Conservation (phyloP, 1,284 basidiomycete species). For the Papiliotrema fonsecae region DNA sequence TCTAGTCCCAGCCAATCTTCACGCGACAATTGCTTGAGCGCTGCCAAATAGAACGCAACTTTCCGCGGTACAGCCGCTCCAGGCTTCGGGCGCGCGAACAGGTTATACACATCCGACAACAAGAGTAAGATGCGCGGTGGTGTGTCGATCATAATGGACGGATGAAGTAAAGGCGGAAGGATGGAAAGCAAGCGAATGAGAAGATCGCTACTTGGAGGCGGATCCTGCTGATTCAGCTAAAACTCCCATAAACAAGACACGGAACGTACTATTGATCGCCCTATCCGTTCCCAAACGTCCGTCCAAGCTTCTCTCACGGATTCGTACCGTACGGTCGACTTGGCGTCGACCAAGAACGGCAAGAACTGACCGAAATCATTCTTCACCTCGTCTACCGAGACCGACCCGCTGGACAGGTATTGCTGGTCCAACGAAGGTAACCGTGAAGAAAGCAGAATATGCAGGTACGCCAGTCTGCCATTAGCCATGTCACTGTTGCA, state of each 20-base stretch:
- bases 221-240: constrained; percentile 3
- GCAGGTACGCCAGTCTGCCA: constrained; percentile 41
- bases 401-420: constrained; percentile 8
- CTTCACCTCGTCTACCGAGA: constrained; percentile 14
- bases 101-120: constrained; percentile 29
- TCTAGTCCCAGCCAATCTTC: constrained; percentile 34
- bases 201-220: constrained; percentile 2
- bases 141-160: constrained; percentile 28
- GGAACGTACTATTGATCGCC: constrained; percentile 3
- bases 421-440: constrained; percentile 27
- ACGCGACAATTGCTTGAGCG: constrained; percentile 21
- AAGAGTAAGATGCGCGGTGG: constrained; percentile 20
- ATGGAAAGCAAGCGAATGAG: constrained; percentile 24
- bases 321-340: constrained; percentile 34
- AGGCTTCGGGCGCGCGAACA: constrained; percentile 16
- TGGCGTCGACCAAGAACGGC: constrained; percentile 34
- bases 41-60: constrained; percentile 38
- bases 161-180: constrained; percentile 24
- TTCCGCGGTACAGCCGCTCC: constrained; percentile 26
- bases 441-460: constrained; percentile 30
- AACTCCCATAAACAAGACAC: not conserved
- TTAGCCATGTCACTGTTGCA: not conserved
- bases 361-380: constrained; percentile 19
- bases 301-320: constrained; percentile 33
- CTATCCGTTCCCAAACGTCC: constrained; percentile 34